phyloP scores from a whole-genome alignment of 495 filamentous ascomycete species.

The Cudoniella acicularis region DNA sequence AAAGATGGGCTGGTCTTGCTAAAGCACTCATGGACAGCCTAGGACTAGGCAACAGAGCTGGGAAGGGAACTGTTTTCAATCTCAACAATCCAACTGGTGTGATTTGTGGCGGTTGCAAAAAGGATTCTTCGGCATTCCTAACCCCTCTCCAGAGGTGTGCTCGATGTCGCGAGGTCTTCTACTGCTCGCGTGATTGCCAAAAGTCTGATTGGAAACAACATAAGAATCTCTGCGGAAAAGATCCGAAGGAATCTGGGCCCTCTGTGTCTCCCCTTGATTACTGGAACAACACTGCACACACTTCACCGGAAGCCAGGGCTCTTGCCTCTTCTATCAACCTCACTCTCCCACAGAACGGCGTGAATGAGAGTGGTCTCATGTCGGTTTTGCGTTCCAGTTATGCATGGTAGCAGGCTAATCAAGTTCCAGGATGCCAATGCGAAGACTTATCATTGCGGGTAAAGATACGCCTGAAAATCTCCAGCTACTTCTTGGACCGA shows the following conservation, averaged over 20 bases:
- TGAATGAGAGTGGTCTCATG: no score
- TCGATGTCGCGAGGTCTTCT: not conserved
- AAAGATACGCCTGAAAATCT: constrained; percentile 17
- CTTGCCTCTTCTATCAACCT: not conserved
- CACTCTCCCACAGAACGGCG: not conserved
- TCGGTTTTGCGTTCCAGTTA: no score
- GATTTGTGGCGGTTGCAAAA: not conserved
- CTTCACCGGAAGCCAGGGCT: not conserved
- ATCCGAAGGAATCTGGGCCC: not conserved
- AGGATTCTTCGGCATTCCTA: not conserved
- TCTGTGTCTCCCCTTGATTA: not conserved
- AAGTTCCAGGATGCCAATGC: not conserved
- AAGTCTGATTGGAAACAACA: not conserved
- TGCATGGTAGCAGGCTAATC: no score
- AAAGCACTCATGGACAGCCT: not conserved
- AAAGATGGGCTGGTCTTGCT: not conserved
- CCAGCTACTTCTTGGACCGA: constrained; percentile 10
- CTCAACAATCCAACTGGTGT: not conserved
- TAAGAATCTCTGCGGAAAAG: not conserved
- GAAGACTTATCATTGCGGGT: constrained; percentile 11
- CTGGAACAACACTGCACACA: not conserved
- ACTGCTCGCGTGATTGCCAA: not conserved
- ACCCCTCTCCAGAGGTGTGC: not conserved
- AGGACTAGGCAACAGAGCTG: not conserved
- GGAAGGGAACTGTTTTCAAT: no score